A percentile compares a stretch with the other conserved stretches of the same genome.
Conservation (phyloP, 768 basidiomycete species). For the Dioszegia aurantiaca region DNA sequence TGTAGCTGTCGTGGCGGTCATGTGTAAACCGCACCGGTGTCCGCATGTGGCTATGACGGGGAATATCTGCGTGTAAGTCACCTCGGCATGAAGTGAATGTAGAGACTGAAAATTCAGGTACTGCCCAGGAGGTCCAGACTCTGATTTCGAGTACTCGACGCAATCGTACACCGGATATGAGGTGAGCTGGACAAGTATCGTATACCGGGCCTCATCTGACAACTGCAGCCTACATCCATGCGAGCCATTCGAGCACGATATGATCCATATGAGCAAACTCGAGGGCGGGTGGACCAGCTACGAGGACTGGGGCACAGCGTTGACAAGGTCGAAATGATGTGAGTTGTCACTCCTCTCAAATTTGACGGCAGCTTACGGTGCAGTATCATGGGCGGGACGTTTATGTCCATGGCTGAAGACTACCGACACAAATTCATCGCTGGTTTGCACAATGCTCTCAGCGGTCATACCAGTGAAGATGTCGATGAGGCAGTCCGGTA, state of each 20-base stretch:
- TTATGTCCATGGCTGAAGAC: slow-evolving; percentile 99
- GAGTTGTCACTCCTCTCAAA: slow-evolving; percentile 13
- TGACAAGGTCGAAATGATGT: slow-evolving; percentile 73
- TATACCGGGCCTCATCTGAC: not conserved
- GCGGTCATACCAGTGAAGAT: slow-evolving; percentile 86
- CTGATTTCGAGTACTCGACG: slow-evolving; percentile 98
- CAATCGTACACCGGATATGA: slow-evolving; percentile 57
- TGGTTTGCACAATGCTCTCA: slow-evolving; percentile 92
- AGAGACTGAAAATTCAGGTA: slow-evolving; percentile 60
- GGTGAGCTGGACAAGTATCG: slow-evolving; percentile 26
- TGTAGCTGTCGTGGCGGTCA: slow-evolving; percentile 98
- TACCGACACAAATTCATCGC: slow-evolving; percentile 91
- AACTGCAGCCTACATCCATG: slow-evolving; percentile 93
- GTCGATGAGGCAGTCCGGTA: slow-evolving; percentile 90
- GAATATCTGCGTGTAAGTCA: slow-evolving; percentile 90
- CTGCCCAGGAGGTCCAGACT: slow-evolving; percentile 97
- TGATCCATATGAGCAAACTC: slow-evolving; percentile 95
- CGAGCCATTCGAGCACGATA: slow-evolving; percentile 93
- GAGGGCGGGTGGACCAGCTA: slow-evolving; percentile 91
- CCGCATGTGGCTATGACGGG: slow-evolving; percentile 99
- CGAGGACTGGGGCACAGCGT: slow-evolving; percentile 94
- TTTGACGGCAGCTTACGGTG: slow-evolving; percentile 51
- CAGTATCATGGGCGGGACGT: slow-evolving; percentile 98
- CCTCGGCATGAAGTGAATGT: not conserved
- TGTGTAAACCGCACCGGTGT: slow-evolving; percentile 99